Evolutionary conservation across 2,329 filamentous ascomycete species (phyloP), one percentile per base, ranked within the genome.

Genomic region (Pseudogymnoascus pannorum): DNA sequence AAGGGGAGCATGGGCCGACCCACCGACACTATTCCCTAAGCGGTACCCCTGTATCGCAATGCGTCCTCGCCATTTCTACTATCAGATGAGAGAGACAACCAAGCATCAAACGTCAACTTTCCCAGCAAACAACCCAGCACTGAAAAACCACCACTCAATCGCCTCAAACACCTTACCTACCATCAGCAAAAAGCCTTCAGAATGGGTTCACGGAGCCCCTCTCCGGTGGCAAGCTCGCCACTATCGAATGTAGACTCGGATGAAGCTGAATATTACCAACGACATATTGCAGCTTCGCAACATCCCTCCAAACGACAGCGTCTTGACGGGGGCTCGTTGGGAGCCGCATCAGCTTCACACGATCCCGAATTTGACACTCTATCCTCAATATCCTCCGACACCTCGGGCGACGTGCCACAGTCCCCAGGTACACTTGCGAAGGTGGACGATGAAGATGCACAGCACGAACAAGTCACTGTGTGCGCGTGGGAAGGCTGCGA

Each of bases 371-470:
- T 84, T 44, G 81, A 83, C 63, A 80, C 78, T 68, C 76, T 83
- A 76, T 84, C 85, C 59, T 89, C 92, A 60, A 87, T 97, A 63
- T 96, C 92, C 6, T 91, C 90, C 60, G 94, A 99, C 75, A 95
- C 90, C 58, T 92, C 90, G 33, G 91, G 91, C 73, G 92, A 91
- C 62, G 85, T 92, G 57, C 89, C 89, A 24, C 87, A 84, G 71
- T 90, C 87, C 1, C 86, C 86, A 14, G 77, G 81, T 72, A 5
- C 14, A 12, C 33, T 58, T 8, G n/a, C 31, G 29, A 80, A 87
- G 75, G 75, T 89, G 77, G 87, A 91, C 64, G 89, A 91, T 67
- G 88, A 89, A 65, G 88, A 90, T 63, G 84, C 85, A 62, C 72
- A 74, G 65, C 85, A 87, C 67, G 88, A 91, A 68, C 89, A 93